phyloP scores from a whole-genome alignment of 2,329 filamentous ascomycete species.

The Calonectria hawksworthii region DNA sequence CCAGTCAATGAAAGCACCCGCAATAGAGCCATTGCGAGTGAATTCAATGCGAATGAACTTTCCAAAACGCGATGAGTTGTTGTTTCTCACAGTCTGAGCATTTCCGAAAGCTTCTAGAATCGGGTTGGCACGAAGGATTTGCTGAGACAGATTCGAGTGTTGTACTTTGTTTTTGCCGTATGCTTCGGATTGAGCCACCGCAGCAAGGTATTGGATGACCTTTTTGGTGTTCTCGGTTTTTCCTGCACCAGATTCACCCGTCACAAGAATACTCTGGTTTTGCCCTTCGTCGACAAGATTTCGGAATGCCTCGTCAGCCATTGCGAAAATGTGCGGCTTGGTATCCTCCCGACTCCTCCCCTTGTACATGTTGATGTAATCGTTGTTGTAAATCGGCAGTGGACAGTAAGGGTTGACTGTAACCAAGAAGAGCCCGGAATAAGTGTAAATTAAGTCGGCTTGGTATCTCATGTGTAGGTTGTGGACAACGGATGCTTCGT shows the following conservation, averaged over 20 bases:
- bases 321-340: slow-evolving; percentile 96
- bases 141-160: slow-evolving; percentile 91
- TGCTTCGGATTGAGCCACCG: slow-evolving; percentile 89
- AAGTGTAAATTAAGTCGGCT: slow-evolving; percentile 96
- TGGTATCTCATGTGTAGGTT: slow-evolving; percentile 97
- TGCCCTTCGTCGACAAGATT: slow-evolving; percentile 95
- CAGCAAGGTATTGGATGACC: slow-evolving; percentile 97
- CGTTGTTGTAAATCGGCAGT: slow-evolving; percentile 93
- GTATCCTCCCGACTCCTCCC: slow-evolving; percentile 92
- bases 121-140: slow-evolving; percentile 95
- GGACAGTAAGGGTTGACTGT: slow-evolving; percentile 98
- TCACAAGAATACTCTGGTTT: slow-evolving; percentile 98
- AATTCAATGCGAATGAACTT: slow-evolving; percentile 99
- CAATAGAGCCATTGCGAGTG: slow-evolving; percentile 87
- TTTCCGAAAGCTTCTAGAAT: slow-evolving; percentile 99
- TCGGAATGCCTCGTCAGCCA: slow-evolving; percentile 96
- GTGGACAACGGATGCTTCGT: slow-evolving; percentile 97
- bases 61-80: slow-evolving; percentile 98
- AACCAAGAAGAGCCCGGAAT: slow-evolving; percentile 96
- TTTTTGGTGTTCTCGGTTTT: slow-evolving; percentile 99
- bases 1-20: slow-evolving; percentile 98
- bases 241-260: slow-evolving; percentile 96
- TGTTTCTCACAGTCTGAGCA: slow-evolving; percentile 96
- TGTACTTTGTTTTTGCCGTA: slow-evolving; percentile 71
- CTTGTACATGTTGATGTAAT: slow-evolving; percentile 99